Conservation (phyloP, 2,329 filamentous ascomycete species). For the Paracoccidioides brasiliensis region DNA sequence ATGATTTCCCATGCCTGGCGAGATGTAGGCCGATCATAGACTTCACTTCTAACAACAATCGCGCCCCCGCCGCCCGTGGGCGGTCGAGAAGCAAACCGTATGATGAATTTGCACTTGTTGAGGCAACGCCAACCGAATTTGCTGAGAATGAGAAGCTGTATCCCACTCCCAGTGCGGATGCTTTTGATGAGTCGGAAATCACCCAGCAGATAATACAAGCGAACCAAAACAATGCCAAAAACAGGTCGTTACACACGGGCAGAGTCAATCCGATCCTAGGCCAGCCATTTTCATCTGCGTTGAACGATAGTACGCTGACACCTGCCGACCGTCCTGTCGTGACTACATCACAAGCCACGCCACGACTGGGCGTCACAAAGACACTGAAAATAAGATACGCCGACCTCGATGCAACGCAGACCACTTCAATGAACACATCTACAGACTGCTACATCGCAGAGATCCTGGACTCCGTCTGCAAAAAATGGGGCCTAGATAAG, state of each 20-base stretch:
- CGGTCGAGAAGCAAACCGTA: slow-evolving; percentile 50
- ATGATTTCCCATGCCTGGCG: slow-evolving; percentile 49
- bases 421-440: slow-evolving; percentile 44
- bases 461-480: slow-evolving; percentile 50
- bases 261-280: slow-evolving; percentile 32
- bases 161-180: slow-evolving; percentile 34
- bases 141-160: slow-evolving; percentile 46
- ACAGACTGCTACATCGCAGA: slow-evolving; percentile 57
- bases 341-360: slow-evolving; percentile 35
- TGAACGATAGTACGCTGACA: slow-evolving; percentile 33
- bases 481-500: slow-evolving; percentile 51
- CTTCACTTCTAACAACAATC: slow-evolving; percentile 55
- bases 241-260: slow-evolving; percentile 12
- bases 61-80: slow-evolving; percentile 40
- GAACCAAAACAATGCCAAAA: slow-evolving; percentile 14
- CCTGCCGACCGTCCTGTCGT: slow-evolving; percentile 35
- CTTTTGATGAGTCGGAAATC: slow-evolving; percentile 15
- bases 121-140: slow-evolving; percentile 43
- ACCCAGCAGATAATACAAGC: slow-evolving; percentile 11
- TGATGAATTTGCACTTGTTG: slow-evolving; percentile 53
- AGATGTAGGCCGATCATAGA: slow-evolving; percentile 46
- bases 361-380: slow-evolving; percentile 45
- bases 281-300: slow-evolving; percentile 33
- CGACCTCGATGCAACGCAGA: slow-evolving; percentile 42
- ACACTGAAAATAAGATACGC: slow-evolving; percentile 48